Percentiles rank a stretch among this genome's conserved stretches.
phyloP scores from a whole-genome alignment of 495 filamentous ascomycete species.

The Daldinia loculata region DNA sequence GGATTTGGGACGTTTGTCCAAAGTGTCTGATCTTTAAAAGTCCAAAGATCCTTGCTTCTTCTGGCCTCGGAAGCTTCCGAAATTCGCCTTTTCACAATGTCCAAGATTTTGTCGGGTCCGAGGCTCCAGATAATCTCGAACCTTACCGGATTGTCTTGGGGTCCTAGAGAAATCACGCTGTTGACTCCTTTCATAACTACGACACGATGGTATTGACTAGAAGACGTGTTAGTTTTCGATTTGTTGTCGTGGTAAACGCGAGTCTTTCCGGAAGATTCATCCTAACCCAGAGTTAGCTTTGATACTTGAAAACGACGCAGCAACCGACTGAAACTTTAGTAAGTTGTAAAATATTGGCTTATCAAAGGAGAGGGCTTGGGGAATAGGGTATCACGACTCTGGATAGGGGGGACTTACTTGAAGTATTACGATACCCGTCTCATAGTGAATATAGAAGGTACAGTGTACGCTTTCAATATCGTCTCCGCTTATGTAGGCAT shows the following conservation, averaged over 20 bases:
- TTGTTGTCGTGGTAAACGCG: background rate
- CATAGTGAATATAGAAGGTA: conserved; percentile 9
- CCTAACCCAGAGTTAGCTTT: conserved; percentile 2
- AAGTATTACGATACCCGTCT: conserved; percentile 18
- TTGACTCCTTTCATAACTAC: background rate
- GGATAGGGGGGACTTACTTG: conserved; percentile 10
- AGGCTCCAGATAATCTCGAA: conserved; percentile 8
- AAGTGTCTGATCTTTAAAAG: background rate
- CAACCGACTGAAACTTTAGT: background rate
- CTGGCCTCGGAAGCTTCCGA: background rate
- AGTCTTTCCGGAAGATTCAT: background rate
- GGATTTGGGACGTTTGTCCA: background rate
- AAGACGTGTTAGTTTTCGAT: background rate
- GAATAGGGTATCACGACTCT: background rate
- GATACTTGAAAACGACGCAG: background rate
- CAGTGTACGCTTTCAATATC: conserved; percentile 10
- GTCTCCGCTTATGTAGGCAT: conserved; percentile 5
- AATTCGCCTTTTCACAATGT: background rate
- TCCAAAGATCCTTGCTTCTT: background rate
- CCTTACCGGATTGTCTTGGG: background rate
- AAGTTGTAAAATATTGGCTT: too few relatives aligned
- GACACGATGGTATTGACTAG: background rate
- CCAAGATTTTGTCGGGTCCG: background rate
- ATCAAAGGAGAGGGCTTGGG: too few relatives aligned
- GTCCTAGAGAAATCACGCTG: background rate